Evolutionary conservation across 257 asterid genomes (phyloP), one percentile per base, ranked within the genome.

Genomic region (Solanum habrochaites): DNA sequence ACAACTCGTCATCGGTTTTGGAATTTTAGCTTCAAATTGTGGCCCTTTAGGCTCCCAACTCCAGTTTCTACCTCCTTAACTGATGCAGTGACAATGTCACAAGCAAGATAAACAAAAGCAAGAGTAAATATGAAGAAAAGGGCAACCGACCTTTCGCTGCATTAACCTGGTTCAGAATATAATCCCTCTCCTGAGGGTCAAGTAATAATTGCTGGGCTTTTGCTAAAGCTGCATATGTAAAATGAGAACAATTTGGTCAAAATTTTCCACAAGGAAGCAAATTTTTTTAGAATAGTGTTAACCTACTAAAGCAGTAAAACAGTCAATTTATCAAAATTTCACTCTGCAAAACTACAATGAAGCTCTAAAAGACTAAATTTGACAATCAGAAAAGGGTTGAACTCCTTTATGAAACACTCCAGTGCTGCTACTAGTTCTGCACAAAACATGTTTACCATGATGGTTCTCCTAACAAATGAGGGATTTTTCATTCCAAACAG

Each of bases 111-210:
- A 25, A 45, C 66, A 15, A 78, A 78, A 47, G 9, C 18, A 78
- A 27, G 84, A 78, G 27, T 3, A 15, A 29, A 81, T 29, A 18
- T 21, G 32, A 49, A 81, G 69, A 29, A 81, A 81, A 81, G 67
- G 85, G 56, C 23, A 23, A 37, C 58, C 37, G 37, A 97, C 99
- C 99, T 96, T 94, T 95, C 74, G 99, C 99, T 78, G 98, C 93
- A 88, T 88, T 92, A 67, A 95, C 95, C 93, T 97, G 99, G 93
- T 90, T 97, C 90, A 96, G 88, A 90, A 97, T 85, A 92, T 96
- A 97, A 4, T 95, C 98, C 90, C 99, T 96, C 92, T 97, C 99
- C 88, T 95, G 95, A 20, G 94, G 94, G 87, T 97, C 98, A 29
- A 94, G 96, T 81, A 97, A 88, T 89, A 95, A 20, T 89, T 96